Evolutionary conservation across 2,329 filamentous ascomycete genomes (phyloP).

Genomic region (Laburnicola sp.): DNA sequence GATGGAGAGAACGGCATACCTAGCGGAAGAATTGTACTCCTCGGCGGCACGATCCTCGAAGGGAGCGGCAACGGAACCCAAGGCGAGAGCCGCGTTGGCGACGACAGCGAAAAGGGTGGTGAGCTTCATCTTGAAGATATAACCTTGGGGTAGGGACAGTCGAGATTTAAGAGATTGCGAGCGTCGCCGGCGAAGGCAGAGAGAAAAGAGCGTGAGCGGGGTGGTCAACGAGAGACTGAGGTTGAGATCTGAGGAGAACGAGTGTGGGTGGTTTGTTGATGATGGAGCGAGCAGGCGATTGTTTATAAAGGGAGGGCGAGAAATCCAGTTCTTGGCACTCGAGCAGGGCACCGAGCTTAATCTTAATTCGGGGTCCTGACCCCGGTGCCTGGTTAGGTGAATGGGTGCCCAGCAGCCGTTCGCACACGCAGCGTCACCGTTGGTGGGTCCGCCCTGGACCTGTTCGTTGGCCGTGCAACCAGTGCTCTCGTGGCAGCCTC

Average conservation of each 20-base stretch:
- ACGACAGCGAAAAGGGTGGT: not conserved
- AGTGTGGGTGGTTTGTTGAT: not conserved
- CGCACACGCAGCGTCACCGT: not conserved
- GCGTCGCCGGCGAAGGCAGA: not conserved
- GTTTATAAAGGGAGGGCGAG: not conserved
- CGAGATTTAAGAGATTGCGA: not conserved
- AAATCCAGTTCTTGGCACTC: too few relatives aligned
- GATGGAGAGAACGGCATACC: not conserved
- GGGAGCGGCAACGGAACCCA: too few relatives aligned
- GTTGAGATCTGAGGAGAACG: not conserved
- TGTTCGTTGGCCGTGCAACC: not conserved
- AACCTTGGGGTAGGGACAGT: not conserved
- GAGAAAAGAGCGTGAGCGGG: not conserved
- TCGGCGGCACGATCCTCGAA: too few relatives aligned
- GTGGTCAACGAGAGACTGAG: constrained; percentile 1
- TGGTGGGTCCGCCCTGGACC: not conserved
- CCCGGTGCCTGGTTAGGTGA: too few relatives aligned
- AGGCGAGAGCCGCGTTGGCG: constrained; percentile 1
- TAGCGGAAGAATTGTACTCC: not conserved
- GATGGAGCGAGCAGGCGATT: not conserved
- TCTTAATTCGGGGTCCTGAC: too few relatives aligned
- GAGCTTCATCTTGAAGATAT: constrained; percentile 4
- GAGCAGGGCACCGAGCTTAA: too few relatives aligned
- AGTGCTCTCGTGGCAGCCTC: too few relatives aligned
- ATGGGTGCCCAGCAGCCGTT: too few relatives aligned